These are phyloP conservation scores for Austroboletus niveus DNA, from an alignment of 1,284 basidiomycete genomes.

Conservation along the genomic window DNA sequence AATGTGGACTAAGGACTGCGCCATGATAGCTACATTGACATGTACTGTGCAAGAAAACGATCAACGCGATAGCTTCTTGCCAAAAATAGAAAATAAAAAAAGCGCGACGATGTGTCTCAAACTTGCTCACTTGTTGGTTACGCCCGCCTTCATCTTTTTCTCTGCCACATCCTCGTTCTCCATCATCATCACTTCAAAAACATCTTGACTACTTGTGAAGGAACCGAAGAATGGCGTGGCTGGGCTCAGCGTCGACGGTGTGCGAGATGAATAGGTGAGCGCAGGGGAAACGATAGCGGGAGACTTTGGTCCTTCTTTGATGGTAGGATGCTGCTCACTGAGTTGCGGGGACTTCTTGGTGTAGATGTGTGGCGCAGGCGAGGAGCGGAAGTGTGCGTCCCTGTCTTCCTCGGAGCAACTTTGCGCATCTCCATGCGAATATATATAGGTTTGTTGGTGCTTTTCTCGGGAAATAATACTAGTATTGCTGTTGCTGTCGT, in stretches of 20 bases:
- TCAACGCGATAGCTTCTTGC: slow-evolving; percentile 5
- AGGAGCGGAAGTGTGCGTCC: slow-evolving; percentile 9
- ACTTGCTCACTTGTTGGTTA: slow-evolving; percentile 17
- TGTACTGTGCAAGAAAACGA: slow-evolving; percentile 2
- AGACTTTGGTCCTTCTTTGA: slow-evolving; percentile 31
- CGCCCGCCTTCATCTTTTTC: slow-evolving; percentile 24
- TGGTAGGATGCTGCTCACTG: slow-evolving; percentile 9
- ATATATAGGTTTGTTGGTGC: slow-evolving; percentile 16
- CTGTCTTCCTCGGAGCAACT: slow-evolving; percentile 2
- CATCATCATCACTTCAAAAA: slow-evolving; percentile 24
- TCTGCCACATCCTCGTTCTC: slow-evolving; percentile 25
- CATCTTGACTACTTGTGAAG: slow-evolving; percentile 25
- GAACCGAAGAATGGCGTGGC: slow-evolving; percentile 56
- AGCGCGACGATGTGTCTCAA: not conserved
- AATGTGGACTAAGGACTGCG: slow-evolving; percentile 1
- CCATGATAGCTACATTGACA: slow-evolving; percentile 5
- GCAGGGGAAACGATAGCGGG: slow-evolving; percentile 55
- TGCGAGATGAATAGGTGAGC: slow-evolving; percentile 57
- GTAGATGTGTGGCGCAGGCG: slow-evolving; percentile 12
- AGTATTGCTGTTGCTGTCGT: slow-evolving; percentile 1
- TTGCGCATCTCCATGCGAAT: slow-evolving; percentile 15
- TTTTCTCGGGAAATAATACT: slow-evolving; percentile 10
- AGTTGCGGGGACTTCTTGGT: slow-evolving; percentile 14
- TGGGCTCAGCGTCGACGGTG: slow-evolving; percentile 60
- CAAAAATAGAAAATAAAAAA: slow-evolving; percentile 11